Evolutionary conservation across 208 protist species (phyloP), one percentile per base, ranked within the genome.

Genomic region (Acanthamoeba quina): DNA sequence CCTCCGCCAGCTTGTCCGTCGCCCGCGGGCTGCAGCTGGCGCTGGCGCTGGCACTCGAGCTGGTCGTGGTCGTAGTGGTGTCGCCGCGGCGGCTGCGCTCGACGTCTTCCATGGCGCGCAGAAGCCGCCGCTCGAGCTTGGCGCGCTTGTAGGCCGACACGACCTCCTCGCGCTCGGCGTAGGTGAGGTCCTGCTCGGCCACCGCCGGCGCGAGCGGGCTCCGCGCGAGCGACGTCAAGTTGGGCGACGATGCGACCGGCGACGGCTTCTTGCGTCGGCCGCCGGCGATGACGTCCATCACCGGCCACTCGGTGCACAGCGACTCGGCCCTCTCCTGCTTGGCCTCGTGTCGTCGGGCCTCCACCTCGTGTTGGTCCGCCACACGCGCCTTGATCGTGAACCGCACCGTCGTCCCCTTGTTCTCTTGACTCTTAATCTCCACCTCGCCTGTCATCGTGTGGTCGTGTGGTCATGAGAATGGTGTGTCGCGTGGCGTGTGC

Each of bases 261-360:
- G 10, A 11, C 62, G n/a, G 24, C 62, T 31, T 31, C 62, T 68
- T 68, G 62, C 62, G 62, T 26, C 62, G 62, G 19, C 9, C 62
- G 62, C n/a, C n/a, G 24, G 21, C 6, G 62, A 68, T 13, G 62
- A 10, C 62, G n/a, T 68, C n/a, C 62, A 68, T 31, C 26, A 31
- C 62, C 5, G 62, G 62, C 62, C 62, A 68, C 62, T 68, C 62
- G 62, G 62, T 68, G 31, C 26, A 74, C 29, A 74, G 66, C 66
- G 5, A 0, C 66, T 74, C 31, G 29, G 66, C 66, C 66, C 17
- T 74, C 29, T 37, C 66, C 29, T 31, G 66, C 26, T 5, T 29
- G 29, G 70, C 70, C 34, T 78, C 70, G 31, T 26, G 37, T 49
- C 19, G 41, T 19, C 29, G 41, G 19, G 17, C 34, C 37, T 21